Evolutionary conservation across 2,329 filamentous ascomycete species (phyloP), one percentile per base, ranked within the genome.

Genomic region (Emergomyces africanus): DNA sequence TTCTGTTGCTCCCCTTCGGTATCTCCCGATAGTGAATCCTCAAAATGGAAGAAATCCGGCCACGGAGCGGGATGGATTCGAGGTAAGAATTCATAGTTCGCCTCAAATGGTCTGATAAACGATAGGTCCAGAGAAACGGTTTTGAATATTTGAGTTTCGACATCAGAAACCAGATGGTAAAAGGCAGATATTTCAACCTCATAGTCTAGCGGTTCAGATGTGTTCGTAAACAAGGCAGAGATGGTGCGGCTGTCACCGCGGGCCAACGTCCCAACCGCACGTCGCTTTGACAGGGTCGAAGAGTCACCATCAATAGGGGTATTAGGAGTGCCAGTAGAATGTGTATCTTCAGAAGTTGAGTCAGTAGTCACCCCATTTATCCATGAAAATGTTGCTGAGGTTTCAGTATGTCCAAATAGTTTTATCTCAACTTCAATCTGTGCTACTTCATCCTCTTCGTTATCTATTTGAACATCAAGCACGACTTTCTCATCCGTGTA

Each of bases 61-160:
- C 94, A 99, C 2, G 83, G 79, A 54, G 87, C 85, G 0, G 81
- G 72, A 70, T 96, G 87, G 3, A 96, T 78, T 10, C 87, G 82
- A 12, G 94, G 90, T 14, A 86, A 80, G 62, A 97, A 83, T 62
- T 95, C 89, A 71, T 95, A 96, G 67, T 88, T 94, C 18, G 90
- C 89, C 73, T 96, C 90, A 66, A 99, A 97, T 0, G 92, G 90
- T 55, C 84, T 86, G 58, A 89, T 83, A 59, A 96, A 81, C 42
- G 84, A 81, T 5, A 97, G 72, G 57, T 86, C 84, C 44, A 88
- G 80, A 0, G 83, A 79, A 25, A 87, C 75, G 1, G 81, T 83
- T 71, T 95, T 92, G 42, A 85, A 83, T 44, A 97, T 87, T 1
- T 87, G 85, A 1, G 90, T 96, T 56, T 88, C 86, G 0, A 84